Percentiles rank a stretch among this genome's conserved stretches.
These are phyloP conservation scores for Endocladia muricata DNA, from an alignment of 31 red algal species.

Conservation along the genomic window DNA sequence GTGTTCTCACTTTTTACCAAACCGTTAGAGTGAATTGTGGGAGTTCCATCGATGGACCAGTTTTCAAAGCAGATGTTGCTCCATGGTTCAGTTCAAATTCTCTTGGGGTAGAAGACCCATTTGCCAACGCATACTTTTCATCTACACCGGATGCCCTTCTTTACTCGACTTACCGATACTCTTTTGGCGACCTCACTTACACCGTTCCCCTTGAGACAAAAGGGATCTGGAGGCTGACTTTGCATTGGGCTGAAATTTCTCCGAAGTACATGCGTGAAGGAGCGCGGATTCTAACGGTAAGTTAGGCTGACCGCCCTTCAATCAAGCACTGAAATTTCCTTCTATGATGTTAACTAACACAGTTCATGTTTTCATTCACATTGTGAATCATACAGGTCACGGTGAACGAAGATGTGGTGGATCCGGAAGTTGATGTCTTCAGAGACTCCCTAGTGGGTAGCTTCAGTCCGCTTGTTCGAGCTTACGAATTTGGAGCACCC, in stretches of 20 bases:
- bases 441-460: conserved; percentile 30
- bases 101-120: conserved; percentile 25
- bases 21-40: conserved; percentile 41
- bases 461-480: conserved; percentile 25
- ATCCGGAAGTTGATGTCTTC: conserved; percentile 19
- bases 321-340: background rate
- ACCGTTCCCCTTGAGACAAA: conserved; percentile 5
- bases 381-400: conserved; percentile 8
- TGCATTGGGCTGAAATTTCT: conserved; percentile 50
- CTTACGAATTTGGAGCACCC: conserved; percentile 15
- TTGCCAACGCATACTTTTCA: conserved; percentile 22
- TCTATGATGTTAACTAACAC: background rate
- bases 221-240: conserved; percentile 20
- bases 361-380: background rate
- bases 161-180: conserved; percentile 44
- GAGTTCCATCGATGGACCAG: conserved; percentile 17
- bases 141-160: conserved; percentile 10
- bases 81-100: conserved; percentile 32
- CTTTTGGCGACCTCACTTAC: conserved; percentile 18
- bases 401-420: conserved; percentile 10
- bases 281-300: conserved; percentile 41
- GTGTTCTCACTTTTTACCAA: background rate
- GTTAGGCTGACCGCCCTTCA: background rate
- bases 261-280: conserved; percentile 36
- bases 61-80: conserved; percentile 7